Evolutionary conservation across 2,329 filamentous ascomycete species (phyloP).

Genomic region (Scopulariopsis brevicaulis): DNA sequence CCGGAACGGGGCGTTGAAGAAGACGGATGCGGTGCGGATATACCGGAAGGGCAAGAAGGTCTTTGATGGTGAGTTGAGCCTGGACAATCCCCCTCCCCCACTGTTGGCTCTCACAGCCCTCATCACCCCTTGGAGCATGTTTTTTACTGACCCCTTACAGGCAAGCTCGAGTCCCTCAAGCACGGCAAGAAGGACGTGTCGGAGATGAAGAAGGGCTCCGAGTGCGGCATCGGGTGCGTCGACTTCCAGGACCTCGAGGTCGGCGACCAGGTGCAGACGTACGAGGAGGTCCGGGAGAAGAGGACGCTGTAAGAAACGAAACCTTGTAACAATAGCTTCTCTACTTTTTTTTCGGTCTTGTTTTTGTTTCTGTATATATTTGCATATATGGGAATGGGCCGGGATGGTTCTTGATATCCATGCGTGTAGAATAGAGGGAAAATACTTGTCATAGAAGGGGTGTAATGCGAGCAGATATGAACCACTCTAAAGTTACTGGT

Average conservation of each 20-base stretch:
- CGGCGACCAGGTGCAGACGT: conserved; percentile 81
- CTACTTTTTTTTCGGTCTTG: background rate
- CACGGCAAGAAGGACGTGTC: conserved; percentile 84
- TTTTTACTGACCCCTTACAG: conserved; percentile 30
- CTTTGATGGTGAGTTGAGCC: conserved; percentile 61
- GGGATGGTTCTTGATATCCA: background rate
- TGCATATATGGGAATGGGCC: background rate
- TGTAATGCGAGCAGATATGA: background rate
- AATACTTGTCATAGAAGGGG: background rate
- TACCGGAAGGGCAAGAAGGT: conserved; percentile 58
- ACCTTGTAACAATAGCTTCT: background rate
- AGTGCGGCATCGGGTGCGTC: conserved; percentile 83
- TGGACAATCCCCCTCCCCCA: background rate
- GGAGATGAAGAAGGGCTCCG: conserved; percentile 85
- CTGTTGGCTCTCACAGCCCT: background rate
- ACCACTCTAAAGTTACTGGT: background rate
- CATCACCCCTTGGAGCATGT: background rate
- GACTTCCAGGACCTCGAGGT: conserved; percentile 66
- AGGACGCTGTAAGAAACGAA: conserved; percentile 33
- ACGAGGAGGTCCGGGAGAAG: conserved; percentile 68
- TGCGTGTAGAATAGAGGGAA: background rate
- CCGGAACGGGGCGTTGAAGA: conserved; percentile 63
- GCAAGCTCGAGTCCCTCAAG: conserved; percentile 70
- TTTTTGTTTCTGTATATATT: background rate
- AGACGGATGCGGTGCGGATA: conserved; percentile 56